Base-by-base conservation (phyloP, 331 rosid genomes). In the Telfairia occidentalis region DNA sequence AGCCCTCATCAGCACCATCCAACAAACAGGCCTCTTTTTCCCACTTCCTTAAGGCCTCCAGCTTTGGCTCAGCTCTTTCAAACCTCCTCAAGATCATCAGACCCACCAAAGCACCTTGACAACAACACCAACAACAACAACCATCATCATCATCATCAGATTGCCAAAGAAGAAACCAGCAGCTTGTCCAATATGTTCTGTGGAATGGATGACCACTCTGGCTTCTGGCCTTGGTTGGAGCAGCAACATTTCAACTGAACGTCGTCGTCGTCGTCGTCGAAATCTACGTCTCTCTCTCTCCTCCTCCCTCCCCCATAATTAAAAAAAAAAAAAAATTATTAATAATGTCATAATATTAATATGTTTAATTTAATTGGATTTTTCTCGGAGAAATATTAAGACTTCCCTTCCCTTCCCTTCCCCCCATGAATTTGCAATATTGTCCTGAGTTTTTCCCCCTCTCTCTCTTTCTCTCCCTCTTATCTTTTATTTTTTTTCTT, bases 151-250 rank as follows among this genome's bases (percentile, higher is more conserved):
- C 79, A 82, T 53, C 89, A 89, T 65, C 95, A 91, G n/a, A 82
- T 86, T 46, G 89, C 80, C 61, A 92, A 90, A 83, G 97, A 95
- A 83, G 99, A 92, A 79, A 89, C 84, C 83, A 52, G 87, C 45
- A 89, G 88, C 43, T 29, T 71, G 43, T 71, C 76, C 86, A 95
- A 79, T 87, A 92, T 95, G 97, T 95, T 95, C 67, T 87, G 93
- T 75, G 86, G 85, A 38, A 92, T 95, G 71, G 99, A 95, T 80
- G 97, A 95, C 52, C 99, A 95, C 70, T 83, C 99, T 49, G 96
- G 94, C 23, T 89, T 95, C 75, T 95, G 99, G 99, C 99, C 99
- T 40, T 95, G 97, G 99, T 84, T 95, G 97, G 99, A 95, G 87
- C 90, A 89, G 13, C 97, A 92, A 72, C 96, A 90, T 29, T 92